Conservation (phyloP, 1,284 basidiomycete species). For the Flammula alnicola region DNA sequence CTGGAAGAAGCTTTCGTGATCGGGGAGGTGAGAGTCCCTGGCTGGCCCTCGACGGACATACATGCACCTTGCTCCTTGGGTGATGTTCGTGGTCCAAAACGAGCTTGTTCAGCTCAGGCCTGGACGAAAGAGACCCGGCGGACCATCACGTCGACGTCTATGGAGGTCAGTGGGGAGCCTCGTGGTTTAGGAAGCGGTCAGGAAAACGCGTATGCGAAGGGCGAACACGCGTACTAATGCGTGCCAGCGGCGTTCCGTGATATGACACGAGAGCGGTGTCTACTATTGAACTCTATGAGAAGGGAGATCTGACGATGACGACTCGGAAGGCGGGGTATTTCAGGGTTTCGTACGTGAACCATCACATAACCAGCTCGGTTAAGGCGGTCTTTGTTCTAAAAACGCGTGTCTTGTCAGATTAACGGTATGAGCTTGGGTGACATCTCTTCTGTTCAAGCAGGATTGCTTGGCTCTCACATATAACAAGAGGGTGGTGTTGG, state of each 20-base stretch:
- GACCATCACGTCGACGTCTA: too few relatives aligned
- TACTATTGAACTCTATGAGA: not conserved
- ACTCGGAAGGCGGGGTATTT: slow-evolving; percentile 5
- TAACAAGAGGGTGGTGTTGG: too few relatives aligned
- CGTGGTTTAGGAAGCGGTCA: too few relatives aligned
- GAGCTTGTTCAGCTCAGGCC: too few relatives aligned
- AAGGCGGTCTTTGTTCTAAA: not conserved
- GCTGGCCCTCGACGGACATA: not conserved
- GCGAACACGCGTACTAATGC: too few relatives aligned
- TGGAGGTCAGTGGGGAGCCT: too few relatives aligned
- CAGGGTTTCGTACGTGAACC: not conserved
- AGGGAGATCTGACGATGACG: not conserved
- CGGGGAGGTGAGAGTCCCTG: not conserved
- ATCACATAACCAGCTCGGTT: slow-evolving; percentile 1
- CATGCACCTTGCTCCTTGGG: not conserved
- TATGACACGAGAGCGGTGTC: too few relatives aligned
- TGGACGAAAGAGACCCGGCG: too few relatives aligned
- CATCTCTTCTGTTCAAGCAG: slow-evolving; percentile 2
- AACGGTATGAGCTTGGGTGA: not conserved
- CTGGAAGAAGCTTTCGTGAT: not conserved
- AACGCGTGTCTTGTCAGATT: not conserved
- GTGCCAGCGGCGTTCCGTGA: too few relatives aligned
- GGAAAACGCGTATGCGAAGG: too few relatives aligned
- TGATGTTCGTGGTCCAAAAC: not conserved
- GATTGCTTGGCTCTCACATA: too few relatives aligned